Evolutionary conservation across 73 alveolate species (phyloP).

Genomic region (Paramecium caudatum): DNA sequence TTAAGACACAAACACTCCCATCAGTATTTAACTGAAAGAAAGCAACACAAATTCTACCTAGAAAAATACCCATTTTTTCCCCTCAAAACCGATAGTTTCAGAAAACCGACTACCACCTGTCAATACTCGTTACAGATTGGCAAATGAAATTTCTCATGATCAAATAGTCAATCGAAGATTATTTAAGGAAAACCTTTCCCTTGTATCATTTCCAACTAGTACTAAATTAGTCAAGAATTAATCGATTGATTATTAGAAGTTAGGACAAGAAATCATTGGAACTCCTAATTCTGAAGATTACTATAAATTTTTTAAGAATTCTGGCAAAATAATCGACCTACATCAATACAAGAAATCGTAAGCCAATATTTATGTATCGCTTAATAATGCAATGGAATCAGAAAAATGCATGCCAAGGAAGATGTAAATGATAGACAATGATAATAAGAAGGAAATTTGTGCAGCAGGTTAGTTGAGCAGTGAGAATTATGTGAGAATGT

Average conservation of each 20-base stretch:
- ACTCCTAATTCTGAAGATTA: slow-evolving; percentile 40
- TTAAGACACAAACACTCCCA: slow-evolving; percentile 28
- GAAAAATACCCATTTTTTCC: not conserved
- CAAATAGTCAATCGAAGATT: not conserved
- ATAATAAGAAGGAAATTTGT: not conserved
- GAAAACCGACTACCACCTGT: slow-evolving; percentile 38
- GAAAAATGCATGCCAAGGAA: slow-evolving; percentile 60
- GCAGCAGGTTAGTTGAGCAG: slow-evolving; percentile 35
- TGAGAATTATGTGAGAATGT: slow-evolving; percentile 13
- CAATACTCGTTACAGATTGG: not conserved
- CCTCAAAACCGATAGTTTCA: not conserved
- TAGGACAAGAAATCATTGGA: not conserved
- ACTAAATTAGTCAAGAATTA: not conserved
- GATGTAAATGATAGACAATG: not conserved
- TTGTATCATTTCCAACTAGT: not conserved
- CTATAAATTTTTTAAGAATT: slow-evolving; percentile 5
- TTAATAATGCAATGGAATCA: slow-evolving; percentile 19
- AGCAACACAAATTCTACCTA: not conserved
- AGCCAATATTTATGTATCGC: not conserved
- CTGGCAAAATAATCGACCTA: not conserved
- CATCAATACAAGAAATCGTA: not conserved
- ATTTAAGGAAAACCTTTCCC: slow-evolving; percentile 13
- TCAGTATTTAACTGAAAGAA: slow-evolving; percentile 34
- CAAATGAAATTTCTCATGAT: not conserved
- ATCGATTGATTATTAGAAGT: not conserved